Evolutionary conservation across 1,284 basidiomycete genomes (phyloP), one percentile per base, ranked within the genome.

Genomic region (Papiliotrema nemorosa): DNA sequence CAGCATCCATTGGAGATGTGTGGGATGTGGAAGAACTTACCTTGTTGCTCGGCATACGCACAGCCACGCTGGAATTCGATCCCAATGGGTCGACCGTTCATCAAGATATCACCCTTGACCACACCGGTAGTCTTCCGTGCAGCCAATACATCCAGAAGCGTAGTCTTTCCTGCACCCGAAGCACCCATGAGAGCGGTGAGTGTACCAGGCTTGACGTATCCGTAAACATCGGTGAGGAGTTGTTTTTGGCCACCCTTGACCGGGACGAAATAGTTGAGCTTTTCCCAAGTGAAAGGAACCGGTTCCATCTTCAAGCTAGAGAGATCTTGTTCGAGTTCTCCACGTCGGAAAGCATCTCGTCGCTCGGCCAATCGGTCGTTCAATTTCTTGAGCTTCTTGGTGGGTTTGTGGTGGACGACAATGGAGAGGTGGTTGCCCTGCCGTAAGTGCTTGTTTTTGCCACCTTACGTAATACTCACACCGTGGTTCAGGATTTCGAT

Each of bases 331-430:
- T 78, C 72, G 49, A 73, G 58, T 25, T 67, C 64, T 47, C 76
- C 66, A 50, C 68, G 53, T 55, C 70, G 53, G 67, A 76, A 64
- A 56, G 64, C 70, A 45, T 66, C 76, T 66, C 81, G 85, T 52
- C 78, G 81, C 55, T 82, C 81, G 21, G 73, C 78, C 9, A 87
- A 81, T 46, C 69, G 68, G 4, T 76, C 79, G 59, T 90, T 90
- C 49, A 81, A 79, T 52, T 77, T 78, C 73, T 84, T 86, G 41
- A 80, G 79, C 52, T 89, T 86, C 3, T 77, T 75, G 60, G 81
- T 78, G 63, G 89, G 87, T 60, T 83, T 84, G n/a, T 83, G 82
- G 64, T 81, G 89, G 25, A 89, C 80, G 54, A 80, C 78, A 57
- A 84, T 72, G 2, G 68, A 50, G 18, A 69, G 57, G 53, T 64